Conservation (phyloP, 345 rosid genomes). For the Lenwebbia sp. region DNA sequence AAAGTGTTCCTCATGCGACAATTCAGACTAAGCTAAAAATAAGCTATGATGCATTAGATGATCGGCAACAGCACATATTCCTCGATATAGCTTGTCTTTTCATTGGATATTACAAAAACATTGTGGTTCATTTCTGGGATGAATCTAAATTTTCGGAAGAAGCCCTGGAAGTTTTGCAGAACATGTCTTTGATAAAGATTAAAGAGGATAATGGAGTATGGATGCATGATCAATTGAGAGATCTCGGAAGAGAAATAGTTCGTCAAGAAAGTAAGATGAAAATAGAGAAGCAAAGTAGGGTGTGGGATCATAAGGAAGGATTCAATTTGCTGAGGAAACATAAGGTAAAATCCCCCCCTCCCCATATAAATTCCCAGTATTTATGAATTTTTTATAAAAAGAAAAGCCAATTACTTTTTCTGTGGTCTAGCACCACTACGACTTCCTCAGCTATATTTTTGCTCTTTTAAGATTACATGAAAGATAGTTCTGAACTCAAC, state of each 20-base stretch:
- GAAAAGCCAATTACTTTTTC: too few relatives aligned
- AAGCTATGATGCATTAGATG: neutral
- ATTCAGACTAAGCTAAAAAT: too few relatives aligned
- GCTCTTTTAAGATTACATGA: neutral
- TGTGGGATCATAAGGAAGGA: neutral
- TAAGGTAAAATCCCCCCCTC: neutral
- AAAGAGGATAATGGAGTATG: accelerated
- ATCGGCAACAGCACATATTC: neutral
- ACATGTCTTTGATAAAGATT: neutral
- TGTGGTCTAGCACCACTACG: neutral
- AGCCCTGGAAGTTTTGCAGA: too few relatives aligned
- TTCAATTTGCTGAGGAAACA: neutral
- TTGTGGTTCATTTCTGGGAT: neutral
- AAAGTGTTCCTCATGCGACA: neutral
- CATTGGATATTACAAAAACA: neutral
- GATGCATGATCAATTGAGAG: neutral
- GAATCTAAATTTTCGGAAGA: neutral
- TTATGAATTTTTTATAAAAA: too few relatives aligned
- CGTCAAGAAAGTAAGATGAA: neutral
- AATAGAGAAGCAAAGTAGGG: neutral
- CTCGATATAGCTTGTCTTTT: neutral
- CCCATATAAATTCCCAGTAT: too few relatives aligned
- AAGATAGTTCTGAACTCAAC: neutral
- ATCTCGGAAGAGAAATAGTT: neutral
- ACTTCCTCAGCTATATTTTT: too few relatives aligned